Percentiles rank a stretch among this genome's conserved stretches.
These are phyloP conservation scores for Paraleonurus japonicus DNA, from an alignment of 257 asterid species.

Conservation along the genomic window DNA sequence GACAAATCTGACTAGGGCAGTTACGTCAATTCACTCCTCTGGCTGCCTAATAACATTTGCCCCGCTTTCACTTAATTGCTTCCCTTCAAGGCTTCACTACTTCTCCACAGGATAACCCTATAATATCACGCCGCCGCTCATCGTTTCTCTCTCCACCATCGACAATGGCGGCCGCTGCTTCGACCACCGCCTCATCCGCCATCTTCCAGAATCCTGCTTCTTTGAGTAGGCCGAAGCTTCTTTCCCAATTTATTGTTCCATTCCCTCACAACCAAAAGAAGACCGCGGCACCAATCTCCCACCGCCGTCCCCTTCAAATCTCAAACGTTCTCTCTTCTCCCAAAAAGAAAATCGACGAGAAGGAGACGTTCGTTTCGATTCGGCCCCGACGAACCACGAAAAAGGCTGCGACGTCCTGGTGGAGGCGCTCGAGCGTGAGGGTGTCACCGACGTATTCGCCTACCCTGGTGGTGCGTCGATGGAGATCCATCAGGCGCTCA, in stretches of 20 bases:
- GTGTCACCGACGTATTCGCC: conserved; percentile 75
- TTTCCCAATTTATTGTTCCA: conserved; percentile 26
- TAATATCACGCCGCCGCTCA: conserved; percentile 13
- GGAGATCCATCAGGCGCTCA: conserved; percentile 88
- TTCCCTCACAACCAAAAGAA: conserved; percentile 24
- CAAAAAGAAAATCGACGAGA: background rate
- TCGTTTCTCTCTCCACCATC: conserved; percentile 11
- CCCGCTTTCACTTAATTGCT: background rate
- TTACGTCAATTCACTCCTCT: background rate
- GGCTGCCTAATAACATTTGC: background rate
- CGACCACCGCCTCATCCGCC: conserved; percentile 33
- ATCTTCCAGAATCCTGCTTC: background rate
- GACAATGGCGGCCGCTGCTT: conserved; percentile 43
- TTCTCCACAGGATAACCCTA: conserved; percentile 16
- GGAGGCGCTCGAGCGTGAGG: conserved; percentile 85
- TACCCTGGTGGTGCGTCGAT: conserved; percentile 86
- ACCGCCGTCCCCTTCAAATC: conserved; percentile 36
- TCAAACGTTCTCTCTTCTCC: conserved; percentile 36
- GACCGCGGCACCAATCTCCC: conserved; percentile 12
- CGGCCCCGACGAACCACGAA: conserved; percentile 63
- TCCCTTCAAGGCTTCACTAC: background rate
- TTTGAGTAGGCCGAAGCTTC: conserved; percentile 17
- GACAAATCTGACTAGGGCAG: background rate
- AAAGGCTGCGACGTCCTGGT: conserved; percentile 77
- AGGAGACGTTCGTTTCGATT: conserved; percentile 45